Evolutionary conservation across 1,284 basidiomycete genomes (phyloP).

Genomic region (Leucoagaricus sp.): DNA sequence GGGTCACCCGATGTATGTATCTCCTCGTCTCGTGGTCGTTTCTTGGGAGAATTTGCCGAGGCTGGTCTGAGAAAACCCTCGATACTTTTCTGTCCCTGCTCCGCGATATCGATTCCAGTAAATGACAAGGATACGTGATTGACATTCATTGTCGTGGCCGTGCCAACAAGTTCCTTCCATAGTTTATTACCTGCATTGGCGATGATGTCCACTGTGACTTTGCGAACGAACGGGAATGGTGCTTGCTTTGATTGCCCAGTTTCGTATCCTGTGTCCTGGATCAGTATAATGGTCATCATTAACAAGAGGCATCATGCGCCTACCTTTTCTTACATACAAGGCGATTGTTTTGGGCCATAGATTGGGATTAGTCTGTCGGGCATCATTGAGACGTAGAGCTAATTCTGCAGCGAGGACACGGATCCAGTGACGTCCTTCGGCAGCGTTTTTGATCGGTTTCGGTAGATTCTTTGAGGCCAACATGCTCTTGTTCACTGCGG

Average conservation of each 20-base stretch:
- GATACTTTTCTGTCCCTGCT: slow-evolving; percentile 84
- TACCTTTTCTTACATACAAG: slow-evolving; percentile 73
- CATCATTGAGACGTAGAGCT: slow-evolving; percentile 81
- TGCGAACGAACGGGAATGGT: slow-evolving; percentile 77
- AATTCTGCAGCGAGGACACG: slow-evolving; percentile 90
- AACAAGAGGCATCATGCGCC: no score
- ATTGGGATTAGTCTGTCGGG: slow-evolving; percentile 69
- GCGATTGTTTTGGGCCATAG: slow-evolving; percentile 95
- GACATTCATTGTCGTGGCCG: slow-evolving; percentile 60
- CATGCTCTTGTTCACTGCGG: slow-evolving; percentile 86
- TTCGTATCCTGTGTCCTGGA: slow-evolving; percentile 57
- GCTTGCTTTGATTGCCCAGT: slow-evolving; percentile 75
- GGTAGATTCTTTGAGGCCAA: slow-evolving; percentile 90
- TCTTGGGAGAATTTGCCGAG: slow-evolving; percentile 20
- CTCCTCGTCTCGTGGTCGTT: slow-evolving; percentile 34
- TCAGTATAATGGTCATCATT: slow-evolving; percentile 7
- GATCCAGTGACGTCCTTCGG: slow-evolving; percentile 89
- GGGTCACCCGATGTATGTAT: slow-evolving; percentile 8
- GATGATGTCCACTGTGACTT: slow-evolving; percentile 79
- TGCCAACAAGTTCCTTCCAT: slow-evolving; percentile 81
- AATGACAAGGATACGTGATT: slow-evolving; percentile 81
- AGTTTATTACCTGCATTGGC: slow-evolving; percentile 79
- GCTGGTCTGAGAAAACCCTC: slow-evolving; percentile 73
- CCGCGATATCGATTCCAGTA: slow-evolving; percentile 78
- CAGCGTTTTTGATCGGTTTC: slow-evolving; percentile 68